A percentile compares a stretch with the other conserved stretches of the same genome.
phyloP scores from a whole-genome alignment of 75 land plant genomes.

The Cryptomeria japonica region DNA sequence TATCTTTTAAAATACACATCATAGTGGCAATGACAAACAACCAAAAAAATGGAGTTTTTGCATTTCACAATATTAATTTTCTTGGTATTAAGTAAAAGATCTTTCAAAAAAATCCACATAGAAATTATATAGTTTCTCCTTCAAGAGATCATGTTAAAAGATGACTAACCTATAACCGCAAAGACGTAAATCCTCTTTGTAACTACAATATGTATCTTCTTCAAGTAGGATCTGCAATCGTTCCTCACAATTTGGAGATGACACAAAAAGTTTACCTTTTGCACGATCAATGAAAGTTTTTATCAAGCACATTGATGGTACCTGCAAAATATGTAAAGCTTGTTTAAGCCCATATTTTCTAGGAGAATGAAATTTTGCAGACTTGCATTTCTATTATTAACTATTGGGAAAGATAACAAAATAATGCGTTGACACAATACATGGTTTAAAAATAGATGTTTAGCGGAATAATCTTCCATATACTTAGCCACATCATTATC shows the following conservation, averaged over 20 bases:
- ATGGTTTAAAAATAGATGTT: neutral
- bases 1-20: neutral
- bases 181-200: constrained; percentile 47
- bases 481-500: neutral
- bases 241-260: constrained; percentile 55
- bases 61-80: neutral
- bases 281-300: constrained; percentile 59
- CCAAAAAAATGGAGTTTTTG: neutral
- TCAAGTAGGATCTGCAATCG: constrained; percentile 55
- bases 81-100: neutral
- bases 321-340: constrained; percentile 34
- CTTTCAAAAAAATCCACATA: neutral
- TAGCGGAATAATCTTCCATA: neutral
- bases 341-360: neutral
- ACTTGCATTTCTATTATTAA: neutral
- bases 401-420: neutral
- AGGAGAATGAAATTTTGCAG: neutral
- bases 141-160: neutral
- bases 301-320: constrained; percentile 73
- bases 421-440: neutral
- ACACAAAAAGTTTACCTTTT: constrained; percentile 44
- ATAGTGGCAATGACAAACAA: neutral
- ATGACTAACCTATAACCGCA: constrained; percentile 61
- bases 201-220: constrained; percentile 9
- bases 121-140: neutral